Evolutionary conservation across 768 basidiomycete species (phyloP), one percentile per base, ranked within the genome.

Genomic region (Mycena belliarum): DNA sequence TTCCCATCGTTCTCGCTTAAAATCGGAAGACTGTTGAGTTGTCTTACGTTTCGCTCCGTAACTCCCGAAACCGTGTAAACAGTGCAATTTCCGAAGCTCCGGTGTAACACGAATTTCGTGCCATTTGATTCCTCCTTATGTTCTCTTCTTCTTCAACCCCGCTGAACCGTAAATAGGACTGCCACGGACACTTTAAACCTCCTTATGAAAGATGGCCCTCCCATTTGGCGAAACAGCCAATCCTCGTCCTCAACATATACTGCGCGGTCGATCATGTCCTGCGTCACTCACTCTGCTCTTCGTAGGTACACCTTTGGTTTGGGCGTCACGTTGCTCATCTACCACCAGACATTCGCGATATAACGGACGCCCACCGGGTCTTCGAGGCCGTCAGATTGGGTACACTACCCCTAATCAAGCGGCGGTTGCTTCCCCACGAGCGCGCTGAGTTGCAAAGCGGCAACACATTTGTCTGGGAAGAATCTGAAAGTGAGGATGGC

Each of bases 381-480:
- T 75, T 86, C 46, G 83, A 86, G 67, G 84, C 84, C 2, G 84
- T 86, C 47, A 78, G 84, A 41, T 75, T 79, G 26, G 77, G 78
- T 49, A 70, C 82, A 29, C 72, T 86, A 23, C 84, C 85, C 6
- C 69, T 86, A 41, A 78, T 85, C 52, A 82, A 75, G 48, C 77
- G 81, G 16, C 77, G 84, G 6, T 69, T 86, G 18, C 76, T 75
- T 14, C 69, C 78, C 7, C 74, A 65, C 40, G 85, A 86, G 65
- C 78, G 84, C 45, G 82, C 84, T 42, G 73, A 78, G 47, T 67
- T 86, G 21, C 55, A 66, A 15, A 81, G 82, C 12, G 84, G 84
- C 6, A 83, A 85, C 57, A 75, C 86, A 42, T 86, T 84, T 62
- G 84, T 86, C 28, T 86, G 85, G 85, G 85, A 86, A 61, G 85